A percentile compares a stretch with the other conserved stretches of the same genome.
Conservation (phyloP, 2,329 filamentous ascomycete species). For the Podosphaera aphanis region DNA sequence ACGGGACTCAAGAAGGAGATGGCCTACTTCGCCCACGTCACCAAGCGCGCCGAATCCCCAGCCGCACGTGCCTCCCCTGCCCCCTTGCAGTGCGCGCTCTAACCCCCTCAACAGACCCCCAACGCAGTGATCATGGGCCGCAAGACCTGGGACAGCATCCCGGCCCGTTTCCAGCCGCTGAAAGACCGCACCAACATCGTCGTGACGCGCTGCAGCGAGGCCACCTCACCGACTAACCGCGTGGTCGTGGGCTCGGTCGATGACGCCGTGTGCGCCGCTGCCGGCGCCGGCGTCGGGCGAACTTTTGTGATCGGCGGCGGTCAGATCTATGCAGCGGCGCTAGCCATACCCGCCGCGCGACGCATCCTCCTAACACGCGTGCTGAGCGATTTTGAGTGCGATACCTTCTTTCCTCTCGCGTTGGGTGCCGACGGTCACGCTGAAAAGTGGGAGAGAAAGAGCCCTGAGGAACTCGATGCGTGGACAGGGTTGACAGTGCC, state of each 20-base stretch:
- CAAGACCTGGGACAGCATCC: slow-evolving; percentile 89
- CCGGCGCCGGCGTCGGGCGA: slow-evolving; percentile 1
- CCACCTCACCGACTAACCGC: slow-evolving; percentile 3
- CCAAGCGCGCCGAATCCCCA: slow-evolving; percentile 30
- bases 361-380: slow-evolving; percentile 50
- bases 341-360: slow-evolving; percentile 32
- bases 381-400: slow-evolving; percentile 46
- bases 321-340: slow-evolving; percentile 55
- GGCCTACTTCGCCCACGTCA: slow-evolving; percentile 83
- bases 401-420: slow-evolving; percentile 46
- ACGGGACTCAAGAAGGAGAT: slow-evolving; percentile 73
- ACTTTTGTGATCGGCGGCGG: slow-evolving; percentile 80
- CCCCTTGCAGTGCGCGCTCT: not conserved
- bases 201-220: slow-evolving; percentile 33
- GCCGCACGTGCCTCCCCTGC: slow-evolving; percentile 3
- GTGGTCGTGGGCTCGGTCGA: slow-evolving; percentile 3
- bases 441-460: slow-evolving; percentile 28
- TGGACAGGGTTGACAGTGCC: slow-evolving; percentile 44
- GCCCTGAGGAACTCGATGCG: slow-evolving; percentile 27
- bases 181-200: slow-evolving; percentile 63
- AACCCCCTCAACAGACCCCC: slow-evolving; percentile 3
- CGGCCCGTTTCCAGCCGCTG: slow-evolving; percentile 53
- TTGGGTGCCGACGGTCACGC: slow-evolving; percentile 18
- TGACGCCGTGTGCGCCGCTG: slow-evolving; percentile 2
- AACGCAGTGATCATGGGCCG: slow-evolving; percentile 92